Conservation (phyloP, 169 alveolate genomes). For the Plasmodium knowlesi region DNA sequence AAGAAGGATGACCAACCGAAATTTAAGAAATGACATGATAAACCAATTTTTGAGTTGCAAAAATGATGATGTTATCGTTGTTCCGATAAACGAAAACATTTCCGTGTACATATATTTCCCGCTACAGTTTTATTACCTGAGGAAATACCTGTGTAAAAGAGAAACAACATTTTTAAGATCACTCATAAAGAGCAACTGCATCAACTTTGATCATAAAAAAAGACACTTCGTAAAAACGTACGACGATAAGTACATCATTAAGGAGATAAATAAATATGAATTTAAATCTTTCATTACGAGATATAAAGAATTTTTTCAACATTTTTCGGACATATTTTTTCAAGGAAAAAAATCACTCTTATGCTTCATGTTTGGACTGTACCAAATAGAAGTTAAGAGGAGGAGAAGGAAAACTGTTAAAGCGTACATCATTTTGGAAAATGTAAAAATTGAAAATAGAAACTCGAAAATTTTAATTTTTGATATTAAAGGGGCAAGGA, state of each 20-base stretch:
- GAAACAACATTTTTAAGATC: slow-evolving; percentile 51
- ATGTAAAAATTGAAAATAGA: slow-evolving; percentile 32
- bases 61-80: slow-evolving; percentile 9
- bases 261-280: slow-evolving; percentile 66
- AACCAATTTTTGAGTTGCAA: slow-evolving; percentile 27
- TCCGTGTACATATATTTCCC: slow-evolving; percentile 61
- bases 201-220: slow-evolving; percentile 60
- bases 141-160: slow-evolving; percentile 28
- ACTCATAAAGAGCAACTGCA: slow-evolving; percentile 62
- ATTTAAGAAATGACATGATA: not conserved
- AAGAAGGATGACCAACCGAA: not conserved
- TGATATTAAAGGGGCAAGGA: slow-evolving; percentile 74
- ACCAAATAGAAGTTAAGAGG: slow-evolving; percentile 57
- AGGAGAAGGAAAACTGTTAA: slow-evolving; percentile 33
- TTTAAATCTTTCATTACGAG: slow-evolving; percentile 62
- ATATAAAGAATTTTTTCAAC: slow-evolving; percentile 69
- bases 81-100: slow-evolving; percentile 15
- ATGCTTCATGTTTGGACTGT: slow-evolving; percentile 59
- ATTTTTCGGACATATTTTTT: slow-evolving; percentile 48
- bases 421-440: slow-evolving; percentile 59
- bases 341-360: slow-evolving; percentile 31
- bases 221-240: slow-evolving; percentile 59
- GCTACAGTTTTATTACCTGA: slow-evolving; percentile 58
- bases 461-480: slow-evolving; percentile 69
- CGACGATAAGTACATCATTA: slow-evolving; percentile 56